Conservation (phyloP, 306 rosid genomes). For the Cajanus cajan region DNA sequence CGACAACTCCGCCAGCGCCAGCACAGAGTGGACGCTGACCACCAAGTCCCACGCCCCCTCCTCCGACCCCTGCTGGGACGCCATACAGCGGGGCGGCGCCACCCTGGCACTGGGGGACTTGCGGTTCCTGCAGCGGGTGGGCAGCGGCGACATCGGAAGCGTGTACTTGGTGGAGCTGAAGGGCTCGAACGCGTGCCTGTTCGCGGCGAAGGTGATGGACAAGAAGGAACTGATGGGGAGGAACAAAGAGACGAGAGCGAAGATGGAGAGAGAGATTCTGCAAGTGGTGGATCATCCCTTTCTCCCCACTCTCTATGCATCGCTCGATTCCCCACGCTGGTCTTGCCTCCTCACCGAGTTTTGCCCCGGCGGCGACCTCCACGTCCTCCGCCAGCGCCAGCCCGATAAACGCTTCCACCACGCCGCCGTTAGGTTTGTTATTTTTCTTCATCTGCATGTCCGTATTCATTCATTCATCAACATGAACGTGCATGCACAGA, state of each 20-base stretch:
- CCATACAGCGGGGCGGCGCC: constrained; percentile 10
- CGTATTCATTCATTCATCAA: too few species aligned
- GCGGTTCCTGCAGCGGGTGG: constrained; percentile 44
- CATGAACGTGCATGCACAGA: neutral
- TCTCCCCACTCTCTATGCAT: constrained; percentile 48
- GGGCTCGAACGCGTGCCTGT: constrained; percentile 36
- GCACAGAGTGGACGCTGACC: neutral
- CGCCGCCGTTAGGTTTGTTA: constrained; percentile 46
- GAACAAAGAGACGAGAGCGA: constrained; percentile 44
- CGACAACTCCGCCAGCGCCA: neutral
- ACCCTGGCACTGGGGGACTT: constrained; percentile 27
- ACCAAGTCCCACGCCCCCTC: neutral
- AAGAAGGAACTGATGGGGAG: constrained; percentile 42
- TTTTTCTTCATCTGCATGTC: neutral
- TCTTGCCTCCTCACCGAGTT: constrained; percentile 52
- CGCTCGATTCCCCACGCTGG: constrained; percentile 43
- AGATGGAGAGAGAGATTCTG: constrained; percentile 46
- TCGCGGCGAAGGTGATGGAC: constrained; percentile 64
- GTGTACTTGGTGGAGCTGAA: constrained; percentile 55
- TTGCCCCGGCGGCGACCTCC: constrained; percentile 62
- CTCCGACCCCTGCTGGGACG: constrained; percentile 36
- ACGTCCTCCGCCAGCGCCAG: constrained; percentile 54
- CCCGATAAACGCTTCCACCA: constrained; percentile 41
- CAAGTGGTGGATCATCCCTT: constrained; percentile 54
- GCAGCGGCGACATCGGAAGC: constrained; percentile 57